Base-by-base conservation (phyloP, 2,329 filamentous ascomycete species). In the Ilyonectria mors-panacis region DNA sequence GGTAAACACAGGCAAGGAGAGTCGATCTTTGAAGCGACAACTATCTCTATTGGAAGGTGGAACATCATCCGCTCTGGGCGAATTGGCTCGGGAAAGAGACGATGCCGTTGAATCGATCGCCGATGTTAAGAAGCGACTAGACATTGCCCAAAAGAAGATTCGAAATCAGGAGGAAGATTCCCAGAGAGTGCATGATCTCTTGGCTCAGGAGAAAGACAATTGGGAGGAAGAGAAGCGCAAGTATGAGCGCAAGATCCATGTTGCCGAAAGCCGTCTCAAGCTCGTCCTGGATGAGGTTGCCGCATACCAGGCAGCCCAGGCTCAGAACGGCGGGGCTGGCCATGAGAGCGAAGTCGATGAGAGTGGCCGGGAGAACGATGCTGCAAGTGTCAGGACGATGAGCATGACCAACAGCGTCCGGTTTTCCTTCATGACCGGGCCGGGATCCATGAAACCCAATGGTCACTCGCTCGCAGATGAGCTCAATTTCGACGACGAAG, bases 391-490 rank as follows among this genome's bases (percentile, higher is more conserved):
- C 23, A 77, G 82, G 33, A 93, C 92, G 0, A 92, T 91, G 85
- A 94, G 93, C 78, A 86, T 92, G 84, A 85, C 92, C 79, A 86
- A 91, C 86, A 85, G 91, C 78, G 87, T 94, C 68, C 90, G 94
- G 33, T 93, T 92, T 77, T 97, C 94, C 2, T 82, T 92, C 26
- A 84, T 93, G 68, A 91, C 86, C 69, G 85, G 87, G n/a, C 81
- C 82, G 8, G 87, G 86, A 4, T 79, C 83, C 10, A 81, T 83
- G 21, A 92, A 91, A 76, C 76, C 83, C 4, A 90, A 89, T 73
- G 93, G 92, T 1, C 81, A 94, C 66, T 97, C 92, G 69, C 85
- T 99, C 45, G 96, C 96, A 1, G 95, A 98, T 74, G 96, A 99
- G 81, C 87, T 99, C 61, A 91, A 93, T 68, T 93, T 97, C 68